Evolutionary conservation across 495 filamentous ascomycete genomes (phyloP).

Genomic region (Aspergillus sclerotiicarbonarius): DNA sequence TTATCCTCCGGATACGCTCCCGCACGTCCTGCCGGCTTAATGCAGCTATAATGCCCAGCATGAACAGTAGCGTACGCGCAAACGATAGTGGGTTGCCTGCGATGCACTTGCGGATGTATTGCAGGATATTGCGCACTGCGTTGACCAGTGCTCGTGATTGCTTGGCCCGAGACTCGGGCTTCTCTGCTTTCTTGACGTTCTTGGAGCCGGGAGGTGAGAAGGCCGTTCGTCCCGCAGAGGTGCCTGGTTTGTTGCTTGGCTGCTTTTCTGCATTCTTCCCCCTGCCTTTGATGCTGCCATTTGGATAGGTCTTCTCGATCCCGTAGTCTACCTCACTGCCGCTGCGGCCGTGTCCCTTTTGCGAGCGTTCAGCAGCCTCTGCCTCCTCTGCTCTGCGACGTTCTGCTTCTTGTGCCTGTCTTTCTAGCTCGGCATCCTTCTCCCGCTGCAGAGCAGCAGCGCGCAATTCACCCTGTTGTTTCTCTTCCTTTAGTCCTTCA

Average conservation of each 20-base stretch:
- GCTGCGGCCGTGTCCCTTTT: conserved; percentile 49
- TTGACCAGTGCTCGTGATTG: conserved; percentile 33
- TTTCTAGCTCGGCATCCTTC: conserved; percentile 61
- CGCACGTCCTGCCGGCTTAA: conserved; percentile 72
- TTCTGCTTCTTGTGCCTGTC: conserved; percentile 52
- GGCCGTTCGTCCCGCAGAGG: conserved; percentile 28
- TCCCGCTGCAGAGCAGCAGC: conserved; percentile 59
- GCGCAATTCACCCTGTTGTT: conserved; percentile 67
- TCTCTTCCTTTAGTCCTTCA: conserved; percentile 60
- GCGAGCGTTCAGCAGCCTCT: conserved; percentile 35
- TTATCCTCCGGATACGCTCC: conserved; percentile 65
- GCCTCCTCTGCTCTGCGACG: conserved; percentile 62
- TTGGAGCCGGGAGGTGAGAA: conserved; percentile 36
- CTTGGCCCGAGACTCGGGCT: conserved; percentile 32
- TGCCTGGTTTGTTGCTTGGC: conserved; percentile 25
- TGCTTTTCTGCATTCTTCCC: conserved; percentile 31
- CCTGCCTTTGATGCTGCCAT: conserved; percentile 35
- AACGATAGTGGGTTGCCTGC: conserved; percentile 71
- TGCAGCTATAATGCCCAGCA: conserved; percentile 76
- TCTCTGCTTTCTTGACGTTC: conserved; percentile 40
- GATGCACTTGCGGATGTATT: conserved; percentile 60
- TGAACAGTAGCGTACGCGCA: conserved; percentile 72
- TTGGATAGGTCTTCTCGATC: conserved; percentile 45
- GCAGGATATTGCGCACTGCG: conserved; percentile 60
- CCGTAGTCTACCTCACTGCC: conserved; percentile 55